These are phyloP conservation scores for Aspergillus neotritici DNA, from an alignment of 2,329 filamentous ascomycete species.

Conservation along the genomic window DNA sequence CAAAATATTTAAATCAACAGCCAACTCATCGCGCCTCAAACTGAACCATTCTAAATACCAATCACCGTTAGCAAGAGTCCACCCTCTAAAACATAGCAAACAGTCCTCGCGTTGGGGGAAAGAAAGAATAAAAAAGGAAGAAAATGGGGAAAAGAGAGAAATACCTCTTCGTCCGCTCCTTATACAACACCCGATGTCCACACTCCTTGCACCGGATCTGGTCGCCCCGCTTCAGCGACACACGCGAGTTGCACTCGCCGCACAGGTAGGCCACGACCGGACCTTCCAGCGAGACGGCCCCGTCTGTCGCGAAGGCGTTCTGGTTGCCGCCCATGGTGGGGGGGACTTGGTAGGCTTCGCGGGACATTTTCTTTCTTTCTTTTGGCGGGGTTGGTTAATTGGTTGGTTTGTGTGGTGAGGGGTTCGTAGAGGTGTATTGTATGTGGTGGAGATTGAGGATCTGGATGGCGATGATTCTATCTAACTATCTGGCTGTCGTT, in stretches of 20 bases:
- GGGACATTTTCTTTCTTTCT: constrained; percentile 48
- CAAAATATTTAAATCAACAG: neutral
- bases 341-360: constrained; percentile 73
- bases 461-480: neutral
- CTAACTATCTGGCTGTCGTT: neutral
- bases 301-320: constrained; percentile 38
- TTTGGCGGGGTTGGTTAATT: too few species aligned
- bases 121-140: neutral
- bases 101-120: neutral
- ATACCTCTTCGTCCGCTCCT: constrained; percentile 94
- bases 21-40: constrained; percentile 77
- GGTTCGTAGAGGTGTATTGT: neutral
- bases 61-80: constrained; percentile 1
- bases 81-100: neutral
- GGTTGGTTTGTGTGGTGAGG: neutral
- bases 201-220: constrained; percentile 86
- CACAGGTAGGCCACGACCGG: constrained; percentile 65
- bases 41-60: constrained; percentile 75
- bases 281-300: constrained; percentile 44
- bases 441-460: too few species aligned
- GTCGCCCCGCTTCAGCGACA: constrained; percentile 69
- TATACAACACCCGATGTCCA: constrained; percentile 92
- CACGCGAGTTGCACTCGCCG: constrained; percentile 77
- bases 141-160: constrained; percentile 28
- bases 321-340: constrained; percentile 41